Percentiles rank a stretch among this genome's conserved stretches.
These are phyloP conservation scores for Leucogyrophana mollusca DNA, from an alignment of 768 basidiomycete species.

Conservation along the genomic window DNA sequence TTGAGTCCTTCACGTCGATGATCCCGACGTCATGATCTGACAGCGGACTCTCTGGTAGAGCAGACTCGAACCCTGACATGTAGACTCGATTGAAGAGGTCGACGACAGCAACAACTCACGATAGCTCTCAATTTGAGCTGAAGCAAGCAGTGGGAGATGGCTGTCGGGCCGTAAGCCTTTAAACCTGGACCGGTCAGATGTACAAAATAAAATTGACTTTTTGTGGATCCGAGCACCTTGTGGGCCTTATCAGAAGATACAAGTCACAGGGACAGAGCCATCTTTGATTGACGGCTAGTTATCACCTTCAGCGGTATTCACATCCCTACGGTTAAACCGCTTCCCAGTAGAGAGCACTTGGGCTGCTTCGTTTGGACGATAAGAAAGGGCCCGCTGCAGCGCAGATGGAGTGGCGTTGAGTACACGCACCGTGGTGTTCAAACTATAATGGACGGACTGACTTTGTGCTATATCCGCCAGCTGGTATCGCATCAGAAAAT, in stretches of 20 bases:
- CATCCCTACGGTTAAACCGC: too few species aligned
- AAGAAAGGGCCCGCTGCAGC: background rate
- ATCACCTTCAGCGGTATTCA: too few species aligned
- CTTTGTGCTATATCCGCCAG: too few species aligned
- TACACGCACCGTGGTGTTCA: too few species aligned
- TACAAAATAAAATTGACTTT: background rate
- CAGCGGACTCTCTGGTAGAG: slow-evolving; percentile 5
- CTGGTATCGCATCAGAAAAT: too few species aligned
- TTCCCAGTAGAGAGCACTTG: background rate
- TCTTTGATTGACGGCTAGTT: too few species aligned
- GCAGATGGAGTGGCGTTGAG: background rate
- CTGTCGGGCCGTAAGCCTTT: background rate
- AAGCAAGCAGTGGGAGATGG: background rate
- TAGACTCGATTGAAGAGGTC: background rate
- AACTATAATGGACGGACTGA: too few species aligned
- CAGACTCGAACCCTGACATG: slow-evolving; percentile 11
- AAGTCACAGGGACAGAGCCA: background rate
- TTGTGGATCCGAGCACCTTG: background rate
- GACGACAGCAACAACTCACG: background rate
- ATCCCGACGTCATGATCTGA: background rate
- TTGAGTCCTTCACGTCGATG: slow-evolving; percentile 11
- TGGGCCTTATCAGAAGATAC: background rate
- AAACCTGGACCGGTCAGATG: background rate
- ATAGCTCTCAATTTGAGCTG: too few species aligned
- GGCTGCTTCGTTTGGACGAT: background rate